phyloP scores from a whole-genome alignment of 2,329 filamentous ascomycete species.

The Cercospora zeina region DNA sequence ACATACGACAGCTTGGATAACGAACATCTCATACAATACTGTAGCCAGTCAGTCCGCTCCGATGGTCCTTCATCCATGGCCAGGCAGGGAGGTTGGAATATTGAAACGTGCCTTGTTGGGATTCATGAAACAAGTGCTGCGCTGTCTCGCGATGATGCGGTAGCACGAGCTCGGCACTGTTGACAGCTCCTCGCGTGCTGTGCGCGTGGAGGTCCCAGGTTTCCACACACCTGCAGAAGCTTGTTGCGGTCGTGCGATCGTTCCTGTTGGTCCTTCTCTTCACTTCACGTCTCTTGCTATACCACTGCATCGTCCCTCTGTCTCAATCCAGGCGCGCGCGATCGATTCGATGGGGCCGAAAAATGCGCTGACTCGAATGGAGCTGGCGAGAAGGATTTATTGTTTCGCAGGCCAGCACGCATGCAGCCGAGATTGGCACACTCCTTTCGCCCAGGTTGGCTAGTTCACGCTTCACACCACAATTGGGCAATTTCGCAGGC shows the following conservation, averaged over 20 bases:
- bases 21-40: background rate
- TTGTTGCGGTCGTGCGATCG: background rate
- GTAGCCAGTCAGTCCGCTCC: background rate
- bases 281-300: background rate
- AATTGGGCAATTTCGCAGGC: conserved; percentile 11
- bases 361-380: background rate
- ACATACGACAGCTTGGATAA: conserved; percentile 4
- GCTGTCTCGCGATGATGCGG: conserved; percentile 8
- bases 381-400: conserved; percentile 10
- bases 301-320: background rate
- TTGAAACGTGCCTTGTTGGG: conserved; percentile 6
- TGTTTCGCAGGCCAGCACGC: conserved; percentile 3
- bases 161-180: conserved; percentile 2
- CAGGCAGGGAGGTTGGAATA: background rate
- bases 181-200: conserved; percentile 11
- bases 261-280: background rate
- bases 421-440: conserved; percentile 10
- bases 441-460: background rate
- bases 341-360: background rate
- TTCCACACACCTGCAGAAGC: background rate
- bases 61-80: background rate
- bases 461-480: conserved; percentile 4
- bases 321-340: background rate
- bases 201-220: background rate
- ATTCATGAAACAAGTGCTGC: conserved; percentile 14